A percentile compares a stretch with the other conserved stretches of the same genome.
Evolutionary conservation across 768 basidiomycete genomes (phyloP).

Genomic region (Serendipita indica): DNA sequence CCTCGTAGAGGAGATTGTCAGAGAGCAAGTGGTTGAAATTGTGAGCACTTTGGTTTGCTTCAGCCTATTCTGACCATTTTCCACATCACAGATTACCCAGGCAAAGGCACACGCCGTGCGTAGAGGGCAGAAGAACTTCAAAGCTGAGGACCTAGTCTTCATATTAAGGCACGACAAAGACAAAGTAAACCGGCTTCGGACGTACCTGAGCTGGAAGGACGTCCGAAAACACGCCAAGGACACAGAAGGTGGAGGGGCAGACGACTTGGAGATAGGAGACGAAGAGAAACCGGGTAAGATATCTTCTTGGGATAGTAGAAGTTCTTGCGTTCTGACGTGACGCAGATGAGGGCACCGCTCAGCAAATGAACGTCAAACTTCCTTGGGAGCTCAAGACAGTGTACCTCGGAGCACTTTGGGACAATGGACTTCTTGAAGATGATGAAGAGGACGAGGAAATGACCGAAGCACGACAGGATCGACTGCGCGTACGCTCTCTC

Average conservation of each 20-base stretch:
- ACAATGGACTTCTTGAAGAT: slow-evolving; percentile 69
- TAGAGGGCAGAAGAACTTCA: slow-evolving; percentile 70
- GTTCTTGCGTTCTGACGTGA: slow-evolving; percentile 49
- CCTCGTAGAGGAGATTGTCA: slow-evolving; percentile 89
- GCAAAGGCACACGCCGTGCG: slow-evolving; percentile 71
- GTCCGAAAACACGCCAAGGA: slow-evolving; percentile 92
- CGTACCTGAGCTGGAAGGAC: slow-evolving; percentile 94
- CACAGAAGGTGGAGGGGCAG: slow-evolving; percentile 66
- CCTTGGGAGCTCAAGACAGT: slow-evolving; percentile 92
- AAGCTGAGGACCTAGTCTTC: slow-evolving; percentile 91
- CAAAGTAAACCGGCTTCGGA: slow-evolving; percentile 83
- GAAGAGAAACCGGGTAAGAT: slow-evolving; percentile 68
- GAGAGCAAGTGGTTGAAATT: slow-evolving; percentile 80
- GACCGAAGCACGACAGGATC: slow-evolving; percentile 84
- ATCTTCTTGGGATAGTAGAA: slow-evolving; percentile 14
- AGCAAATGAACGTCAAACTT: slow-evolving; percentile 87
- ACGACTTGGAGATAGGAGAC: slow-evolving; percentile 66
- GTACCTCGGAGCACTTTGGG: slow-evolving; percentile 70
- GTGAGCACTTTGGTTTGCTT: slow-evolving; percentile 28
- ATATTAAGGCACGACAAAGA: slow-evolving; percentile 87
- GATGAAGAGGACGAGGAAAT: slow-evolving; percentile 95
- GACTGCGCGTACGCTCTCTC: slow-evolving; percentile 44
- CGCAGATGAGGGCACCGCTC: slow-evolving; percentile 44
- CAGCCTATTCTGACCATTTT: neutral
- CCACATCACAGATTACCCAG: slow-evolving; percentile 55